Evolutionary conservation across 1,139 yeast genomes (phyloP).

Genomic region (Eremothecium gossypii): DNA sequence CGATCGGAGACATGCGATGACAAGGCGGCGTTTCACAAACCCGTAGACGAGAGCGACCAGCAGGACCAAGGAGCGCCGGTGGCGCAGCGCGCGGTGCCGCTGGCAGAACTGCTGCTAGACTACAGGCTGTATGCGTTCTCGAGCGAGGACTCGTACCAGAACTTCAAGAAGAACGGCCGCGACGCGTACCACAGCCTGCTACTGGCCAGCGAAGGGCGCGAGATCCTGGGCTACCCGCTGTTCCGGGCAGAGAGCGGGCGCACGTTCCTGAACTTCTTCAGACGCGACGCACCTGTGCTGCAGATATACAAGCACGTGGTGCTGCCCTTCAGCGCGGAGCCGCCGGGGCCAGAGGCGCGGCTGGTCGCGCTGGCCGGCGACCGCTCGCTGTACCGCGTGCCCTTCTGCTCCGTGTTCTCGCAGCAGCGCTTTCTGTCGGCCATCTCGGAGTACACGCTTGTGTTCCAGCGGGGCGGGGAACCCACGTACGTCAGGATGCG

Average conservation of each 20-base stretch:
- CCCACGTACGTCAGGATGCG: constrained; percentile 9
- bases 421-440: constrained; percentile 11
- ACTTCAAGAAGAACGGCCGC: constrained; percentile 24
- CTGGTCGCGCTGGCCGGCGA: constrained; percentile 10
- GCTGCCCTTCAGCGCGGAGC: constrained; percentile 10
- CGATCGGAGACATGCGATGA: too few relatives aligned
- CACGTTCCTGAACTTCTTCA: constrained; percentile 24
- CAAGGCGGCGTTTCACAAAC: too few relatives aligned
- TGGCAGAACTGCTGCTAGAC: constrained; percentile 18
- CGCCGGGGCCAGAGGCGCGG: constrained; percentile 6
- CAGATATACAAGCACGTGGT: constrained; percentile 25
- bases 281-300: constrained; percentile 23
- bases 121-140: constrained; percentile 29
- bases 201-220: background rate
- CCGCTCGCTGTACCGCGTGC: constrained; percentile 13
- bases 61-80: too few relatives aligned
- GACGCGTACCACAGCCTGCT: constrained; percentile 15
- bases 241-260: constrained; percentile 16
- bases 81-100: too few relatives aligned
- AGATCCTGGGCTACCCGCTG: too few relatives aligned
- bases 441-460: constrained; percentile 18
- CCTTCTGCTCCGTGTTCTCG: constrained; percentile 19
- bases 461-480: constrained; percentile 13
- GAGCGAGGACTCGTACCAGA: constrained; percentile 24
- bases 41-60: too few relatives aligned